phyloP scores from a whole-genome alignment of 495 filamentous ascomycete genomes.

The Aspergillus wentii region DNA sequence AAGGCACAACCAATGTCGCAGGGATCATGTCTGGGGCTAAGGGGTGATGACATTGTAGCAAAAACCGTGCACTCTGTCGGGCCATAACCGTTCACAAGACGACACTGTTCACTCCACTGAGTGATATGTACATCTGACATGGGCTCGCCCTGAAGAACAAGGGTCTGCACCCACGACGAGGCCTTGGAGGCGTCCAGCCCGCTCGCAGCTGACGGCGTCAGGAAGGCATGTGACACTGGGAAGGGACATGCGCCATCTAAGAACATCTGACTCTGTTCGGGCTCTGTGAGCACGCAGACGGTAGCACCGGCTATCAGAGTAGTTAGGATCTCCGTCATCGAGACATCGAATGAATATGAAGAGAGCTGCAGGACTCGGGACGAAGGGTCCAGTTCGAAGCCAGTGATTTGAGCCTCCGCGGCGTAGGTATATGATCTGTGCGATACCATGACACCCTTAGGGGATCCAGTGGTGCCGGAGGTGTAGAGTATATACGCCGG shows the following conservation, averaged over 20 bases:
- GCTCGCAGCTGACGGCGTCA: too few relatives aligned
- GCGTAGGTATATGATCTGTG: constrained; percentile 33
- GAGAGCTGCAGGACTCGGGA: constrained; percentile 57
- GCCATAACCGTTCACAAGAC: constrained; percentile 37
- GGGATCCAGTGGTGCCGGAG: constrained; percentile 28
- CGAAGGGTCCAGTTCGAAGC: constrained; percentile 29
- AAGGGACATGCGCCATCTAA: too few relatives aligned
- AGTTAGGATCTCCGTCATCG: constrained; percentile 52
- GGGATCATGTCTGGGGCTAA: too few relatives aligned
- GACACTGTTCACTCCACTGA: constrained; percentile 15
- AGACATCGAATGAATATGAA: constrained; percentile 54
- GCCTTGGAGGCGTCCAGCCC: constrained; percentile 29
- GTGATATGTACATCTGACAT: constrained; percentile 20
- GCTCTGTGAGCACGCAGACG: constrained; percentile 52
- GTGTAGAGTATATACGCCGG: constrained; percentile 16
- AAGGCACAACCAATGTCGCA: too few relatives aligned
- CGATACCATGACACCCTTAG: constrained; percentile 33
- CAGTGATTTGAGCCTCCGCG: constrained; percentile 9
- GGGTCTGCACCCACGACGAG: constrained; percentile 14
- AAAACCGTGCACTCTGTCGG: constrained; percentile 39
- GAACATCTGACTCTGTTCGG: constrained; percentile 33
- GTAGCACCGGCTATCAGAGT: constrained; percentile 50
- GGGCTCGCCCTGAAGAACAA: constrained; percentile 41
- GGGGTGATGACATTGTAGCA: too few relatives aligned
- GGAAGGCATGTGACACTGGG: too few relatives aligned